These are phyloP conservation scores for Aspergillus carbonarius DNA, from an alignment of 2,329 filamentous ascomycete genomes.

Conservation along the genomic window DNA sequence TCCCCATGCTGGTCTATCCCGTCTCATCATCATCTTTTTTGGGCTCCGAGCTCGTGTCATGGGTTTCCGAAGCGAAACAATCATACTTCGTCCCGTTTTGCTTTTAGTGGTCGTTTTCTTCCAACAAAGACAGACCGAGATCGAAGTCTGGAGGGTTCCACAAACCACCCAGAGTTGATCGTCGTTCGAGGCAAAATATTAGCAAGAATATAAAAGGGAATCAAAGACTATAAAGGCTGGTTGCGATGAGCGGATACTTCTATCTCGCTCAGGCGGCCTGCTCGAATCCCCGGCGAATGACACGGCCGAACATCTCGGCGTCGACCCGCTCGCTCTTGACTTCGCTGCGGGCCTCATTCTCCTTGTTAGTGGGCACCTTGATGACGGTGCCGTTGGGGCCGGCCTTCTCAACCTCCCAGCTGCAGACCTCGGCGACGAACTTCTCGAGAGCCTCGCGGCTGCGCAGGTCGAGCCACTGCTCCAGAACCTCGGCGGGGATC, in stretches of 20 bases:
- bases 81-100: conserved; percentile 5
- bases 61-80: conserved; percentile 4
- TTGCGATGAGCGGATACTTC: not conserved
- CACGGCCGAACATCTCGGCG: conserved; percentile 55
- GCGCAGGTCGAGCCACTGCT: conserved; percentile 71
- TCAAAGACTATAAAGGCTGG: conserved; percentile 7
- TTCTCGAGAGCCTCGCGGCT: conserved; percentile 67
- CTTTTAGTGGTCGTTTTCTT: not conserved
- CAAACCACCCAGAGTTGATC: not conserved
- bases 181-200: conserved; percentile 13
- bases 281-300: conserved; percentile 83
- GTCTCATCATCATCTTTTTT: conserved; percentile 21
- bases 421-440: conserved; percentile 81
- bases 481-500: conserved; percentile 65
- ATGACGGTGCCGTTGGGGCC: conserved; percentile 49
- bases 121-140: conserved; percentile 9
- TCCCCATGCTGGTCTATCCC: conserved; percentile 20
- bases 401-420: conserved; percentile 72
- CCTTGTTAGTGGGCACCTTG: conserved; percentile 84
- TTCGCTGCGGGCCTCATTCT: conserved; percentile 95
- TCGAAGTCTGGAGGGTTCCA: not conserved
- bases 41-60: conserved; percentile 16
- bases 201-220: conserved; percentile 15
- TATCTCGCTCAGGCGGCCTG: conserved; percentile 60
- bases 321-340: conserved; percentile 92